These are phyloP conservation scores for Vigna nakashimae DNA, from an alignment of 306 rosid species.

Conservation along the genomic window DNA sequence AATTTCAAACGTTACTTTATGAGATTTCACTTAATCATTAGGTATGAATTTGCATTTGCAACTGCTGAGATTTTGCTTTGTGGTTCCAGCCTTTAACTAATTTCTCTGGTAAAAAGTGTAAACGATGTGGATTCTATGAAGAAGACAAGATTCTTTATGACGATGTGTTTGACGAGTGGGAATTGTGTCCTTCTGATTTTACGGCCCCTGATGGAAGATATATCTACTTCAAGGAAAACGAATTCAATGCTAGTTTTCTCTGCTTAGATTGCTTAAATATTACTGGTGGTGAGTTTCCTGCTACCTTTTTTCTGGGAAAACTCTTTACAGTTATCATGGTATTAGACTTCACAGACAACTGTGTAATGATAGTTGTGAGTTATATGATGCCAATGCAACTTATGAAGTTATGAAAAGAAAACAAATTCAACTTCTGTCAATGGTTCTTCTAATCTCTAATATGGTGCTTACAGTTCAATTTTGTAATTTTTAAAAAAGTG, in stretches of 20 bases:
- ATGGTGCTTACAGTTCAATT: neutral
- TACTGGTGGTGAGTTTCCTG: slow-evolving; percentile 66
- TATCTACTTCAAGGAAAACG: slow-evolving; percentile 58
- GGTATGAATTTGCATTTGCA: neutral
- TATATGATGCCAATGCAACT: slow-evolving; percentile 19
- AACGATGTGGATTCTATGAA: slow-evolving; percentile 94
- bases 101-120: slow-evolving; percentile 70
- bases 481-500: slow-evolving; percentile 9
- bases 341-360: slow-evolving; percentile 23
- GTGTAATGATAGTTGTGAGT: slow-evolving; percentile 3
- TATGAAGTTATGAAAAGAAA: slow-evolving; percentile 4
- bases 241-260: slow-evolving; percentile 72
- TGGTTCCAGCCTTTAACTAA: slow-evolving; percentile 85
- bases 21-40: neutral
- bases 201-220: slow-evolving; percentile 62
- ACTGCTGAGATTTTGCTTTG: slow-evolving; percentile 44
- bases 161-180: slow-evolving; percentile 89
- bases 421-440: slow-evolving; percentile 11
- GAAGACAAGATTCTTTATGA: slow-evolving; percentile 64
- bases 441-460: slow-evolving; percentile 13
- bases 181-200: slow-evolving; percentile 89
- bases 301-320: neutral
- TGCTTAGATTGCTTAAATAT: slow-evolving; percentile 65
- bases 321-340: slow-evolving; percentile 21
- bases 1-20: slow-evolving; percentile 23